Conservation (phyloP, 805 yeast genomes). For the Blastobotrys peoriensis region DNA sequence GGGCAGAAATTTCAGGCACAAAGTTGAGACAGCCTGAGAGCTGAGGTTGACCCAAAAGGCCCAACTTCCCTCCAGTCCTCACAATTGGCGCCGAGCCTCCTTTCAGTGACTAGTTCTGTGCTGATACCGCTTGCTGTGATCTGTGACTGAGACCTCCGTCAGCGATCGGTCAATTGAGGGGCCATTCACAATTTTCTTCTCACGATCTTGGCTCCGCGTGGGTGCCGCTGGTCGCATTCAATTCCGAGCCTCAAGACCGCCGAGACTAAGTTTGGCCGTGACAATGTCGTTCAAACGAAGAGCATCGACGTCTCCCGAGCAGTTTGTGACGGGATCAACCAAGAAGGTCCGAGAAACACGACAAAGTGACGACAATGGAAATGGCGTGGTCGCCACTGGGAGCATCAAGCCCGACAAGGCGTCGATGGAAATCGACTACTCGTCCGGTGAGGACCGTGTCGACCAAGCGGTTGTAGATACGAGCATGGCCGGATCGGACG, state of each 20-base stretch:
- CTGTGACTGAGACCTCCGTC: no score
- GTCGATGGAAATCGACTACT: not conserved
- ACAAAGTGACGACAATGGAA: no score
- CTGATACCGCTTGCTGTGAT: no score
- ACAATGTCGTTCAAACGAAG: constrained; percentile 4
- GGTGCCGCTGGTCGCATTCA: not conserved
- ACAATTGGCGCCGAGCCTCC: no score
- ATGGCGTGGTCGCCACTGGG: not conserved
- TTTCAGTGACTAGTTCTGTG: no score
- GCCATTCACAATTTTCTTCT: not conserved
- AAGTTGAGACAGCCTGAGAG: no score
- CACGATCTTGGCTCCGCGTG: not conserved
- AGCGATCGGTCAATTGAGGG: no score
- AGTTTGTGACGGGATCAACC: not conserved
- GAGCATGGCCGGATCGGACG: not conserved
- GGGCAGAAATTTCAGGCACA: no score
- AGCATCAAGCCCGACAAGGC: not conserved
- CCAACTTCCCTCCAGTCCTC: no score
- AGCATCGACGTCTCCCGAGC: constrained; percentile 8
- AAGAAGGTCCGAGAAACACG: not conserved
- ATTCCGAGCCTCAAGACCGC: not conserved
- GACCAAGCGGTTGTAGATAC: not conserved
- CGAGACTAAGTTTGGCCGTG: not conserved
- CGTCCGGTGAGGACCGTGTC: not conserved
- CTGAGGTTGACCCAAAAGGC: no score